These are phyloP conservation scores for Rhodotorula paludigena DNA, from an alignment of 768 basidiomycete genomes.

Conservation along the genomic window DNA sequence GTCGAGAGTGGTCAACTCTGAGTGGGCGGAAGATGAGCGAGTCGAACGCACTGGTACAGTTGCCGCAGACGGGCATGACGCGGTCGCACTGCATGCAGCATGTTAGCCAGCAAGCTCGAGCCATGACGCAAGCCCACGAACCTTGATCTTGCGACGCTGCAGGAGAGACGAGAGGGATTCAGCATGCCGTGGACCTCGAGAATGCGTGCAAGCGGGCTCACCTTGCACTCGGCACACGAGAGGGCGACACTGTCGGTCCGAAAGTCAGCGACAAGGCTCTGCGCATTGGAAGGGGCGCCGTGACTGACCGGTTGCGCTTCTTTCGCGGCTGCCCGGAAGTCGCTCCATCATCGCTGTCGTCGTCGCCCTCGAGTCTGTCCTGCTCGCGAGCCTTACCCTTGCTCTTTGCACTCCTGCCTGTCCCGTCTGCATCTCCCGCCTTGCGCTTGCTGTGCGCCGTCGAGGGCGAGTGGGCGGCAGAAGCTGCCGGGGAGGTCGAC, in stretches of 20 bases:
- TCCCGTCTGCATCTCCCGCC: no score
- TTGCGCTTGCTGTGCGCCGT: not conserved
- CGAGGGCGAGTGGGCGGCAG: not conserved
- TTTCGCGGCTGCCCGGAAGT: not conserved
- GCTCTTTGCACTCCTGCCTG: not conserved
- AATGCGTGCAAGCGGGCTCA: not conserved
- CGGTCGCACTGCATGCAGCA: conserved; percentile 20
- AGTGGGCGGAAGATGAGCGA: not conserved
- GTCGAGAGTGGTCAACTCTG: not conserved
- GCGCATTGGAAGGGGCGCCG: not conserved
- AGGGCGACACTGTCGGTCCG: conserved; percentile 23
- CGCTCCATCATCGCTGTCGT: not conserved
- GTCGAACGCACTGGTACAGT: conserved; percentile 21
- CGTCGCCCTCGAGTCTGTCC: not conserved
- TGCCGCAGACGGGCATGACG: conserved; percentile 33
- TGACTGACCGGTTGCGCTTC: conserved; percentile 23
- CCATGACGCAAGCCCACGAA: not conserved
- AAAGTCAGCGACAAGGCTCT: not conserved
- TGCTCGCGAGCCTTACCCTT: conserved; percentile 7
- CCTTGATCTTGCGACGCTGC: conserved; percentile 32
- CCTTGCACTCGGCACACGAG: conserved; percentile 34
- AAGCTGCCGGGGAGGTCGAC: not conserved
- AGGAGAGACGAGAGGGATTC: no score
- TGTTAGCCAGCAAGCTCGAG: not conserved
- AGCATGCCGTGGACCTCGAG: not conserved